These are phyloP conservation scores for Fusarium sp. DNA, from an alignment of 2,329 filamentous ascomycete species.

Conservation along the genomic window DNA sequence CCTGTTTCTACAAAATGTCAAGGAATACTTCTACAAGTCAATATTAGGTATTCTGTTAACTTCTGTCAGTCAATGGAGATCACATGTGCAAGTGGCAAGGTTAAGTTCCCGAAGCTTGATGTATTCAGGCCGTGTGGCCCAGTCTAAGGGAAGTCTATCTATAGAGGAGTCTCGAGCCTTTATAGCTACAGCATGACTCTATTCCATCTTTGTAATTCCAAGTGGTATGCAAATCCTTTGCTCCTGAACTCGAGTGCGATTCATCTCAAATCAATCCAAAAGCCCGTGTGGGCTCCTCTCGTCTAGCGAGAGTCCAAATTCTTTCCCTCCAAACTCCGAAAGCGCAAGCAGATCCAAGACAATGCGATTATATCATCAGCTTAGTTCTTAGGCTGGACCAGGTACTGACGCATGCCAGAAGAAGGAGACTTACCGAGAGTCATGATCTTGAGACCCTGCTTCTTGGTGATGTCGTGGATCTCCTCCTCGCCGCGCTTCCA, in stretches of 20 bases:
- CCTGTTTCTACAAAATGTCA: background rate
- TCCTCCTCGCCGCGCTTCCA: conserved; percentile 39
- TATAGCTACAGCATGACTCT: background rate
- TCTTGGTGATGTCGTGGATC: conserved; percentile 22
- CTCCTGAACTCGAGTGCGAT: too few relatives aligned
- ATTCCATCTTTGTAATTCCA: background rate
- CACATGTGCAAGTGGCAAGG: background rate
- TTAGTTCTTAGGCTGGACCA: conserved; percentile 9
- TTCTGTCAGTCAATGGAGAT: background rate
- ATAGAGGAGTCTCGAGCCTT: background rate
- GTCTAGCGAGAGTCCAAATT: background rate
- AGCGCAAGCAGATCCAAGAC: background rate
- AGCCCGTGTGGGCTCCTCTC: background rate
- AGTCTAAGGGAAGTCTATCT: background rate
- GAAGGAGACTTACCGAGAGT: conserved; percentile 34
- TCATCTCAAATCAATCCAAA: background rate
- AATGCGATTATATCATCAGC: background rate
- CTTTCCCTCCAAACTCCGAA: background rate
- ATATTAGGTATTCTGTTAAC: too few relatives aligned
- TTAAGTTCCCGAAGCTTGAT: background rate
- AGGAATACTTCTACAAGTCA: accelerated
- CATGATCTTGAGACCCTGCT: conserved; percentile 24
- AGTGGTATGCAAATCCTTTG: background rate
- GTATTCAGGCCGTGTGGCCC: background rate
- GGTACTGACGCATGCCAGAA: conserved; percentile 40